Percentiles rank a stretch among this genome's conserved stretches.
phyloP scores from a whole-genome alignment of 2,329 filamentous ascomycete genomes.

The Penicillium sp. region DNA sequence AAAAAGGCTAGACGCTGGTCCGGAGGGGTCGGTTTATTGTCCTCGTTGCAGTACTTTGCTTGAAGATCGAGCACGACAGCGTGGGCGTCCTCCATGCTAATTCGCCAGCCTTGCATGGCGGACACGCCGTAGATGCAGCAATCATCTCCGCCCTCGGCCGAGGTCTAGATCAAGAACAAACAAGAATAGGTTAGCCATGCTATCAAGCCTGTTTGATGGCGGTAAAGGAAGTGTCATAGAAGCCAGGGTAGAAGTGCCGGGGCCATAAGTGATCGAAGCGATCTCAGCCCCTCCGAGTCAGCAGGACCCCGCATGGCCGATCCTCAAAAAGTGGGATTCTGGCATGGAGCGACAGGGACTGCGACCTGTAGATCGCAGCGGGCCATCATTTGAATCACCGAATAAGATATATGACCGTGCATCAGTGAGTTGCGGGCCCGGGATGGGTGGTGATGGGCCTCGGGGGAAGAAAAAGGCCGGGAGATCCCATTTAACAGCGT shows the following conservation, averaged over 20 bases:
- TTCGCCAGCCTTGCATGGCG: constrained; percentile 99
- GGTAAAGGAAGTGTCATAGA: neutral
- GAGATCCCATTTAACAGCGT: constrained; percentile 16
- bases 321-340: constrained; percentile 18
- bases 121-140: constrained; percentile 91
- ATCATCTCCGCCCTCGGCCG: constrained; percentile 87
- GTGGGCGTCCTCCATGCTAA: constrained; percentile 99
- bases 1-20: constrained; percentile 86
- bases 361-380: neutral
- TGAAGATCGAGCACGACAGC: constrained; percentile 85
- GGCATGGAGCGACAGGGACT: neutral
- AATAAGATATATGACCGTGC: neutral
- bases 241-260: neutral
- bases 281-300: constrained; percentile 16
- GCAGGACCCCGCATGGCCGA: constrained; percentile 21
- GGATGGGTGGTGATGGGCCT: neutral
- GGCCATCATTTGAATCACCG: neutral
- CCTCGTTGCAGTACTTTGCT: constrained; percentile 52
- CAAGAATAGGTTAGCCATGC: neutral
- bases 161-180: constrained; percentile 60
- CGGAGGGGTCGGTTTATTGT: constrained; percentile 61
- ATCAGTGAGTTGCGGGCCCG: neutral
- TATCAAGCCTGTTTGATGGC: neutral
- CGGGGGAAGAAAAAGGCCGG: constrained; percentile 3
- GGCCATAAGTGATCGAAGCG: neutral